Percentiles rank a stretch among this genome's conserved stretches.
phyloP scores from a whole-genome alignment of 495 filamentous ascomycete species.

The Penicillium ucsense region DNA sequence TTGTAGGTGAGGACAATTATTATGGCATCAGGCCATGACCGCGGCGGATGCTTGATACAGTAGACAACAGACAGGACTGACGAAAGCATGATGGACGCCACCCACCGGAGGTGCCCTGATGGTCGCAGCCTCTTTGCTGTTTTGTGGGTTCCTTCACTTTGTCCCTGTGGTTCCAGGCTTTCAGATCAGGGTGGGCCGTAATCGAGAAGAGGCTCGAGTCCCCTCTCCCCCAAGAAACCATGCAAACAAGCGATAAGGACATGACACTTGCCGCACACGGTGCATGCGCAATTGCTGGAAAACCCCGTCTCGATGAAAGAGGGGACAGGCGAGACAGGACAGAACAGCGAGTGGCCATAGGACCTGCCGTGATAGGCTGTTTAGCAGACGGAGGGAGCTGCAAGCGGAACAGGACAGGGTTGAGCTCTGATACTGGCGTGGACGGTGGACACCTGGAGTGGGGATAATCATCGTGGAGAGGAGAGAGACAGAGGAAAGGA shows the following conservation, averaged over 20 bases:
- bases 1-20: background rate
- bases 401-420: conserved; percentile 8
- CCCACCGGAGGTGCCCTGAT: background rate
- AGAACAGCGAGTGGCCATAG: background rate
- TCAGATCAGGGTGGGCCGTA: too few relatives aligned
- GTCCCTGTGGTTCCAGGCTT: too few relatives aligned
- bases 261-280: too few relatives aligned
- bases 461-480: too few relatives aligned
- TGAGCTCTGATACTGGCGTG: background rate
- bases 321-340: background rate
- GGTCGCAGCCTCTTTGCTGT: too few relatives aligned
- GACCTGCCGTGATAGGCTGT: background rate
- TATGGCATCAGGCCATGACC: background rate
- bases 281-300: too few relatives aligned
- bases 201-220: too few relatives aligned
- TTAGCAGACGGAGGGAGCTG: conserved; percentile 1
- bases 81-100: conserved; percentile 6
- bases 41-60: background rate
- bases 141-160: too few relatives aligned
- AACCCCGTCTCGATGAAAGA: background rate
- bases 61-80: background rate
- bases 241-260: too few relatives aligned
- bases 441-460: too few relatives aligned
- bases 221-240: too few relatives aligned
- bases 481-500: background rate